Percentiles rank a stretch among this genome's conserved stretches.
Conservation (phyloP, 176 grass and related monocot genomes). For the Phoenix roebelenii region DNA sequence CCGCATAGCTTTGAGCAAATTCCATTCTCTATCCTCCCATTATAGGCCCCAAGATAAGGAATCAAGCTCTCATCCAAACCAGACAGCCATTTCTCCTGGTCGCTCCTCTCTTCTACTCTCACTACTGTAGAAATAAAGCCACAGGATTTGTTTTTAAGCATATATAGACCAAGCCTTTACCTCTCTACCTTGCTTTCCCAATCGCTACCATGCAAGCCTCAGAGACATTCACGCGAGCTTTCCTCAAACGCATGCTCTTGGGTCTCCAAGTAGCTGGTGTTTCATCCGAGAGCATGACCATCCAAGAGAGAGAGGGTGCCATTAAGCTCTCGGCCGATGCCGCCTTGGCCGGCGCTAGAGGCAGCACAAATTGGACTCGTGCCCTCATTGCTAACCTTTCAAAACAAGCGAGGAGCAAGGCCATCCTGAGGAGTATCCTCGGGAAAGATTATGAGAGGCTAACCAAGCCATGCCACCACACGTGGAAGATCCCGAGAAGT, state of each 20-base stretch:
- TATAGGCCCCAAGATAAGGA: too few relatives aligned
- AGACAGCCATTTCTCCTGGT: too few relatives aligned
- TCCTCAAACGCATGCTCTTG: conserved; percentile 52
- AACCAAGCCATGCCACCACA: conserved; percentile 4
- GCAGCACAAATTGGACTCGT: conserved; percentile 5
- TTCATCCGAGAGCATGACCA: conserved; percentile 18
- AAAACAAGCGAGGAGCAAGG: conserved; percentile 5
- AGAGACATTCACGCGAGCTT: conserved; percentile 28
- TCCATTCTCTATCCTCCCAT: too few relatives aligned
- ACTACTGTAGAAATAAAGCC: neutral
- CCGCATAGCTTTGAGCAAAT: too few relatives aligned
- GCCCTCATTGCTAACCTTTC: conserved; percentile 15
- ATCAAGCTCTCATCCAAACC: too few relatives aligned
- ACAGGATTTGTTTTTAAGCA: neutral
- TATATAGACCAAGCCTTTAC: neutral
- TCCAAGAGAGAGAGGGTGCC: conserved; percentile 37
- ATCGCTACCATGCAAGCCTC: conserved; percentile 31
- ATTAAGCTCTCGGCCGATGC: conserved; percentile 41
- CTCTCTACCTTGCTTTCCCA: neutral
- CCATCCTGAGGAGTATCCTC: conserved; percentile 13
- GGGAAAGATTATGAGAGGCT: conserved; percentile 24
- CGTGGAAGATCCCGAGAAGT: conserved; percentile 21
- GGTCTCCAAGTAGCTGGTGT: conserved; percentile 16
- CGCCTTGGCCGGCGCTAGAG: conserved; percentile 45
- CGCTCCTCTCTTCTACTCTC: neutral